These are phyloP conservation scores for Verticillium longisporum DNA, from an alignment of 2,329 filamentous ascomycete species.

Conservation along the genomic window DNA sequence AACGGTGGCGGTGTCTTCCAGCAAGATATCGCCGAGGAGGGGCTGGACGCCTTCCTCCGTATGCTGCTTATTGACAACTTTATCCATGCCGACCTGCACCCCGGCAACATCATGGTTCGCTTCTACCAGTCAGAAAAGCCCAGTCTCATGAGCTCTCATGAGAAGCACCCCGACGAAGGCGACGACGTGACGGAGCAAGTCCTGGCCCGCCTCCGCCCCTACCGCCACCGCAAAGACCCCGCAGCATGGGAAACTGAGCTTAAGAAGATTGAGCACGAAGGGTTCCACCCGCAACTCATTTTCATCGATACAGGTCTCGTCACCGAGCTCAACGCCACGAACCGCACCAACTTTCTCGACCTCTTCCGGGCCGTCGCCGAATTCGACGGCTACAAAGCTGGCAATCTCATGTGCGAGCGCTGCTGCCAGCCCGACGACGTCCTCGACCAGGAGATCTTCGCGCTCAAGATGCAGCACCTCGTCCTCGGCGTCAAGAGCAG, in stretches of 20 bases:
- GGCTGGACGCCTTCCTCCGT: slow-evolving; percentile 88
- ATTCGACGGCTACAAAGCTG: slow-evolving; percentile 93
- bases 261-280: slow-evolving; percentile 71
- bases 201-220: slow-evolving; percentile 69
- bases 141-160: slow-evolving; percentile 38
- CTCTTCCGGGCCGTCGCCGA: slow-evolving; percentile 94
- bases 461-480: slow-evolving; percentile 93
- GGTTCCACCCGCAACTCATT: slow-evolving; percentile 87
- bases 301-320: slow-evolving; percentile 97
- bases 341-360: slow-evolving; percentile 86
- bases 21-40: slow-evolving; percentile 89
- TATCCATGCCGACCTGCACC: slow-evolving; percentile 91
- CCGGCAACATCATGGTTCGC: slow-evolving; percentile 98
- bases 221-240: slow-evolving; percentile 53
- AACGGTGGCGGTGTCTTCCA: slow-evolving; percentile 91
- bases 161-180: slow-evolving; percentile 34
- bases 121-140: slow-evolving; percentile 83
- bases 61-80: slow-evolving; percentile 99
- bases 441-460: slow-evolving; percentile 82
- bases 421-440: slow-evolving; percentile 90
- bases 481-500: slow-evolving; percentile 84
- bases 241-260: slow-evolving; percentile 70
- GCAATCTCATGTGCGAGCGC: slow-evolving; percentile 90
- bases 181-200: slow-evolving; percentile 84
- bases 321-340: slow-evolving; percentile 82